phyloP scores from a whole-genome alignment of 352 stramenopile genomes.

The Blastocystis sp. region DNA sequence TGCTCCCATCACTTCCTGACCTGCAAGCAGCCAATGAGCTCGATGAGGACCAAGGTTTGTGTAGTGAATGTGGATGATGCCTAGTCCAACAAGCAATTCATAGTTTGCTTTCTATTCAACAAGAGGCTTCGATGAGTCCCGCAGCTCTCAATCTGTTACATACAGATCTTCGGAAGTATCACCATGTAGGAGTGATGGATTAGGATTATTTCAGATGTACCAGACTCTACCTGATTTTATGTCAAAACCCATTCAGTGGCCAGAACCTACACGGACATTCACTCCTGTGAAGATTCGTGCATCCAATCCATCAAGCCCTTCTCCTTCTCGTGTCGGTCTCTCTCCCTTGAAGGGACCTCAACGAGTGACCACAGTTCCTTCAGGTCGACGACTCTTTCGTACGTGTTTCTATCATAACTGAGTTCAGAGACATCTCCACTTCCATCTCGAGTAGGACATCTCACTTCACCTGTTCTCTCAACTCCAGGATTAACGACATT shows the following conservation, averaged over 20 bases:
- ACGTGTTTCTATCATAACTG: neutral
- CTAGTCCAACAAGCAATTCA: neutral
- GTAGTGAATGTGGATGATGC: neutral
- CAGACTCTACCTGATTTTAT: neutral
- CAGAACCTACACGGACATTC: neutral
- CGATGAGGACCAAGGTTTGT: neutral
- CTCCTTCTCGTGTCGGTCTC: neutral
- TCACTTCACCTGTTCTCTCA: neutral
- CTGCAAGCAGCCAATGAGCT: neutral
- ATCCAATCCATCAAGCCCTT: neutral
- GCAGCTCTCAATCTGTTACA: constrained; percentile 23
- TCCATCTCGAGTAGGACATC: neutral
- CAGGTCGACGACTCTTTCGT: neutral
- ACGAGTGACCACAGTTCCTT: neutral
- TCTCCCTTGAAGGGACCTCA: constrained; percentile 22
- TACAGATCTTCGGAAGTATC: neutral
- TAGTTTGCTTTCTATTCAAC: neutral
- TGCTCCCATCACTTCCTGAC: neutral
- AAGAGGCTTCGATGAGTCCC: neutral
- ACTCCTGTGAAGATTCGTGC: neutral
- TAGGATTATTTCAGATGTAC: no score
- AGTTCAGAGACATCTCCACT: neutral
- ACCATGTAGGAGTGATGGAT: neutral
- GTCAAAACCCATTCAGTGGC: neutral
- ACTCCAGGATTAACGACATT: neutral